Evolutionary conservation across 768 basidiomycete species (phyloP).

Genomic region (Tylopilus sp.): DNA sequence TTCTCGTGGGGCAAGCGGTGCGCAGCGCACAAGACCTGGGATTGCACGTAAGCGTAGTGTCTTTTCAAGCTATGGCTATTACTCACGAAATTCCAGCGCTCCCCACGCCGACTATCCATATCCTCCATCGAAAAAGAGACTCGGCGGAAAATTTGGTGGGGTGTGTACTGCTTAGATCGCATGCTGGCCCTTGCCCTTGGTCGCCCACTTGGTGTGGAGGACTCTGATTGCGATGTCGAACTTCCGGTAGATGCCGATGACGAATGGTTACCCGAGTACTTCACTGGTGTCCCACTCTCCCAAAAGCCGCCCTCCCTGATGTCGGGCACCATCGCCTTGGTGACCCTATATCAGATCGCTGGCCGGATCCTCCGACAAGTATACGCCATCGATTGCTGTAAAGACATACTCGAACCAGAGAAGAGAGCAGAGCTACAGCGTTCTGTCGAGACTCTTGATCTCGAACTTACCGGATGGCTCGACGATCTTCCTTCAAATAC

Average conservation of each 20-base stretch:
- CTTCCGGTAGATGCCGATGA: conserved; percentile 83
- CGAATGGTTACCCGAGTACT: conserved; percentile 68
- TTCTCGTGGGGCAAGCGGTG: conserved; percentile 86
- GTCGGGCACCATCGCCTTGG: conserved; percentile 76
- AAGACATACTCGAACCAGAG: conserved; percentile 69
- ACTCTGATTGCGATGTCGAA: conserved; percentile 88
- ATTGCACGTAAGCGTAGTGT: conserved; percentile 70
- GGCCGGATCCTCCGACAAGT: conserved; percentile 80
- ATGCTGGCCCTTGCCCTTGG: conserved; percentile 92
- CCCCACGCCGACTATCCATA: conserved; percentile 69
- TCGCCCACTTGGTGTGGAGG: conserved; percentile 84
- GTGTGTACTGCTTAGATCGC: conserved; percentile 84
- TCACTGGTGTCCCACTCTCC: conserved; percentile 55
- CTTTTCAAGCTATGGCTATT: conserved; percentile 3
- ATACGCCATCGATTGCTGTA: conserved; percentile 76
- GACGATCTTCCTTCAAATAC: conserved; percentile 70
- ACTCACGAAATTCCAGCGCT: conserved; percentile 52
- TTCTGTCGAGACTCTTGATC: conserved; percentile 75
- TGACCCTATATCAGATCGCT: conserved; percentile 78
- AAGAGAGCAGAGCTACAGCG: conserved; percentile 73
- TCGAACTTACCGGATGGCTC: conserved; percentile 78
- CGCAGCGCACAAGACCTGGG: conserved; percentile 89
- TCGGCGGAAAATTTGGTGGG: conserved; percentile 91
- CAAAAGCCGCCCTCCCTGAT: conserved; percentile 66
- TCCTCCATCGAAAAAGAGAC: conserved; percentile 83